These are phyloP conservation scores for Sporothrix euskadiensis DNA, from an alignment of 2,329 filamentous ascomycete species.

Conservation along the genomic window DNA sequence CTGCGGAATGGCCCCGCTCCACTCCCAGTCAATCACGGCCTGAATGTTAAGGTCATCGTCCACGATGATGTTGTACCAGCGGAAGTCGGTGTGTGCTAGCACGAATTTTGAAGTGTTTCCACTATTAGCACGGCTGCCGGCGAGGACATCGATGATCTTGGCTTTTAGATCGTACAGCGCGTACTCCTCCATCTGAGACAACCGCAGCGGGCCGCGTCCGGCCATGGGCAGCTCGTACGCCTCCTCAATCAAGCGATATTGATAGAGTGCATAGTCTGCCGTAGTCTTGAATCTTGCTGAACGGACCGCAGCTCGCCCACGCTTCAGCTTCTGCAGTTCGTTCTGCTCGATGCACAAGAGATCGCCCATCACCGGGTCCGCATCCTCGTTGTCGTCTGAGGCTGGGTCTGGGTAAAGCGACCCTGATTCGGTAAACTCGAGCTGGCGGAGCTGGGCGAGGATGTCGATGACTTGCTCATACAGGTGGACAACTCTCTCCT, in stretches of 20 bases:
- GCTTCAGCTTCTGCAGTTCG: not conserved
- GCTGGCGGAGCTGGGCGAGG: not conserved
- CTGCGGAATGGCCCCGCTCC: too few species aligned
- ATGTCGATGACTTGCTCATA: not conserved
- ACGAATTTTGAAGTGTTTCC: not conserved
- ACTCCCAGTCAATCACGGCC: not conserved
- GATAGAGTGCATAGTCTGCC: not conserved
- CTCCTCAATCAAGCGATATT: not conserved
- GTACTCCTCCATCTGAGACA: not conserved
- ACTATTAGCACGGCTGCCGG: not conserved
- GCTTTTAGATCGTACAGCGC: not conserved
- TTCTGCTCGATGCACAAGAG: not conserved
- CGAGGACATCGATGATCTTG: not conserved
- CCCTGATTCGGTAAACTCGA: not conserved
- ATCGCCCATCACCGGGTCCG: not conserved
- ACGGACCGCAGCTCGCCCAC: not conserved
- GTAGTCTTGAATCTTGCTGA: not conserved
- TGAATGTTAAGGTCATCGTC: not conserved
- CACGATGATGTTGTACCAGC: not conserved
- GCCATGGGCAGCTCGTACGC: not conserved
- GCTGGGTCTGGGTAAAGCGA: not conserved
- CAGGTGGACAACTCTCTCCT: not conserved
- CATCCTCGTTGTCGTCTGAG: not conserved
- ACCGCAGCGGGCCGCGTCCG: not conserved
- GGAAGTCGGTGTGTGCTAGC: not conserved